These are phyloP conservation scores for Tylopilus orsonianus DNA, from an alignment of 1,284 basidiomycete species.

Conservation along the genomic window DNA sequence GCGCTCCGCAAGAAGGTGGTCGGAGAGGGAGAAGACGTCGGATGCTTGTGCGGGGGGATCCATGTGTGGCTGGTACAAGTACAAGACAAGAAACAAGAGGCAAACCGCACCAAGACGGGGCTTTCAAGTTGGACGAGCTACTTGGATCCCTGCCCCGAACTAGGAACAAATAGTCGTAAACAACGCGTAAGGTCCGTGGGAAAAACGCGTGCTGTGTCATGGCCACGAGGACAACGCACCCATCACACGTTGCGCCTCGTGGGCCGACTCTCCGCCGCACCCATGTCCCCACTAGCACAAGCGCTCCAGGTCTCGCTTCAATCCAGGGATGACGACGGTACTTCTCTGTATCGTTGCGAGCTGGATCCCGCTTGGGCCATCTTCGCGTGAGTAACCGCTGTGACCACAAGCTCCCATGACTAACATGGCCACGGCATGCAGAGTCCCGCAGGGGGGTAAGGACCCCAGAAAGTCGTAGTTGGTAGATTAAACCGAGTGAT, in stretches of 20 bases:
- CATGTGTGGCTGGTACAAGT: constrained; percentile 37
- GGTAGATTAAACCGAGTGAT: not conserved
- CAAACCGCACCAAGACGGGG: not conserved
- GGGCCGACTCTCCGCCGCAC: too few relatives aligned
- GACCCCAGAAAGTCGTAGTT: not conserved
- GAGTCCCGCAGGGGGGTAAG: constrained; percentile 57
- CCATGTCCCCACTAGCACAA: constrained; percentile 22
- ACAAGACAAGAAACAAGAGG: constrained; percentile 16
- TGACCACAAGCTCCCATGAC: not conserved
- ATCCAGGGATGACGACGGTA: constrained; percentile 18
- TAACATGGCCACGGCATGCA: constrained; percentile 18
- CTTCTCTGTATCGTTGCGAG: constrained; percentile 37
- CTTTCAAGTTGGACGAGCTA: too few relatives aligned
- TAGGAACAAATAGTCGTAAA: constrained; percentile 33
- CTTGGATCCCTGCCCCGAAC: constrained; percentile 31
- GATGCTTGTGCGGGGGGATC: constrained; percentile 37
- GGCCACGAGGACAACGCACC: constrained; percentile 15
- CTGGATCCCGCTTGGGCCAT: constrained; percentile 47
- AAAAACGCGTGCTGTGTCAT: constrained; percentile 25
- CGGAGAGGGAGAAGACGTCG: constrained; percentile 55
- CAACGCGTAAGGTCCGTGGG: constrained; percentile 36
- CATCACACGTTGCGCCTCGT: constrained; percentile 15
- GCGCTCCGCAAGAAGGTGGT: constrained; percentile 65
- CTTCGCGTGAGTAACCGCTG: constrained; percentile 39
- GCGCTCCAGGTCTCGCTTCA: constrained; percentile 24